Base-by-base conservation (phyloP, 2,329 filamentous ascomycete genomes). In the Scytalidium lignicola region DNA sequence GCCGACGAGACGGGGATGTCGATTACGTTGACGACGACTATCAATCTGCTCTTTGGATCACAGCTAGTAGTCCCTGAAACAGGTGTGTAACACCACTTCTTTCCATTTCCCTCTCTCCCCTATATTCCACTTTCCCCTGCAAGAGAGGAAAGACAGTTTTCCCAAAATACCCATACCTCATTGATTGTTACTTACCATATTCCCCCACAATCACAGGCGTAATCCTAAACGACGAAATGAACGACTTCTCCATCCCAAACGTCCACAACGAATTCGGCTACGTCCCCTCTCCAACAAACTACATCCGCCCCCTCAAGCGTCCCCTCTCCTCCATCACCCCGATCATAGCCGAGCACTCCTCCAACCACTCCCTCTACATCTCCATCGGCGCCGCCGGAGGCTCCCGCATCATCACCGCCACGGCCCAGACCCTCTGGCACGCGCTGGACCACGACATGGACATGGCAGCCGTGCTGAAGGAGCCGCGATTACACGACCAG, bases 21-120 rank as follows among this genome's bases (percentile, higher is more conserved):
- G 2, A 78, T 95, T 29, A 86, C 87, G 1, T 75, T 90, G 12
- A 96, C 91, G 0, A 93, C 90, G 1, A 96, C 92, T 0, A 74
- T 96, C 49, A 96, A 96, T 67, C 74, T 93, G 3, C 75, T 93
- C 2, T 97, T 95, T 59, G 92, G 92, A 42, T 85, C 83, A 22
- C 76, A 82, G 18, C 67, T 95, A 55, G 82, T 95, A 68, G 86
- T 92, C 1, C 88, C 90, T 0, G 78, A 85, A 58, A 91, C 90
- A 0, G 91, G 91, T 96, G 50, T 71, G 49, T 70, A 70, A 67
- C 60, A 6, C 12, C 28, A 5, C 26, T 12, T 37, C 8, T 46
- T 49, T 39, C 8, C 21, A 32, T 45, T 46, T 9, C 13, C n/a
- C 2, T 13, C 9, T 15, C 19, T 5, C 44, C 5, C n/a, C 3